These are phyloP conservation scores for Dactylella cylindrospora DNA, from an alignment of 2,329 filamentous ascomycete species.

Conservation along the genomic window DNA sequence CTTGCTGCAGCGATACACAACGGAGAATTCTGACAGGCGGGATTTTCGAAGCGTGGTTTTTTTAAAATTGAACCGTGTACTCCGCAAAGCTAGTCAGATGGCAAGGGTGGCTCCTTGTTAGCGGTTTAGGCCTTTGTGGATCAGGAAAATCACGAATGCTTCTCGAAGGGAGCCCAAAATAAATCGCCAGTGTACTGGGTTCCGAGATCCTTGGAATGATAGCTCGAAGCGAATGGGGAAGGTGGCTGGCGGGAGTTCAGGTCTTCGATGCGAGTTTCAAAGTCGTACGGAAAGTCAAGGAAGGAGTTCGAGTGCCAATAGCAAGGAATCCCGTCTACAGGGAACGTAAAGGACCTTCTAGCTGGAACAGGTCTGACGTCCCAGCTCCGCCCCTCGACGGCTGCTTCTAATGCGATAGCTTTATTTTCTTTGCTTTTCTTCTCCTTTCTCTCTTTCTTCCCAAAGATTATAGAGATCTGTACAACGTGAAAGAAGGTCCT, in stretches of 20 bases:
- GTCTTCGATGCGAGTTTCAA: slow-evolving; percentile 44
- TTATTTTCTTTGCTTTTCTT: no score
- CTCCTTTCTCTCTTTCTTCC: no score
- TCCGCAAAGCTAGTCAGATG: slow-evolving; percentile 42
- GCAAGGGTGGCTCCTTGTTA: slow-evolving; percentile 41
- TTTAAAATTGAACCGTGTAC: slow-evolving; percentile 40
- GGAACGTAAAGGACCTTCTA: no score
- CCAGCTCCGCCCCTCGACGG: slow-evolving; percentile 21
- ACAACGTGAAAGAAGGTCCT: slow-evolving; percentile 37
- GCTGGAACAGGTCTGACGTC: slow-evolving; percentile 28
- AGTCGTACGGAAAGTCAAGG: slow-evolving; percentile 40
- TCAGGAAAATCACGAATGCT: slow-evolving; percentile 20
- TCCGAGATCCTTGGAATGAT: slow-evolving; percentile 38
- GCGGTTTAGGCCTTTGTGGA: slow-evolving; percentile 38
- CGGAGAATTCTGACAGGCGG: slow-evolving; percentile 44
- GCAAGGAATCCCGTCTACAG: slow-evolving; percentile 21
- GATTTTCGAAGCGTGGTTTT: slow-evolving; percentile 40
- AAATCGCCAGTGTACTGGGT: slow-evolving; percentile 16
- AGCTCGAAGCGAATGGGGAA: slow-evolving; percentile 44
- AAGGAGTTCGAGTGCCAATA: slow-evolving; percentile 26
- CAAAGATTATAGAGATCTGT: slow-evolving; percentile 38
- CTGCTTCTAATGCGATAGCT: slow-evolving; percentile 32
- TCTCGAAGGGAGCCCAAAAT: slow-evolving; percentile 24
- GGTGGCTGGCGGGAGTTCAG: slow-evolving; percentile 41
- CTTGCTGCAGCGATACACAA: slow-evolving; percentile 39